These are phyloP conservation scores for Pseudomicrostroma phylloplanum DNA, from an alignment of 1,284 basidiomycete species.

Conservation along the genomic window DNA sequence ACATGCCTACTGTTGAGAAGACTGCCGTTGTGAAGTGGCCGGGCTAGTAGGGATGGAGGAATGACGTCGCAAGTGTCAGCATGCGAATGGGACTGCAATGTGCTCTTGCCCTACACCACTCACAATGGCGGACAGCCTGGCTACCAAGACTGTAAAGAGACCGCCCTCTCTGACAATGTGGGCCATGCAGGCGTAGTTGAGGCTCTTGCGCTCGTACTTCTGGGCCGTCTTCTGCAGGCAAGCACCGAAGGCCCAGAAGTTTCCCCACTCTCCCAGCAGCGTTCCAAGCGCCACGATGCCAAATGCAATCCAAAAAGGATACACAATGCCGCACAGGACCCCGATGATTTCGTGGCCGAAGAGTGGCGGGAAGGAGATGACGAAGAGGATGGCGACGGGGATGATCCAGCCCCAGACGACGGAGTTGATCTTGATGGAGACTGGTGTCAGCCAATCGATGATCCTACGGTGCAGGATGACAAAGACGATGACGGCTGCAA, in stretches of 20 bases:
- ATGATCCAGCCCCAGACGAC: conserved; percentile 67
- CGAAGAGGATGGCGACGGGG: conserved; percentile 70
- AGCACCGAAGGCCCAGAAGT: conserved; percentile 57
- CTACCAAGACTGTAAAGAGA: conserved; percentile 65
- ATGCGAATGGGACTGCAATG: no score
- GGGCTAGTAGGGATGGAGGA: conserved; percentile 51
- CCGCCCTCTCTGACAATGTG: conserved; percentile 71
- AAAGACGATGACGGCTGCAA: conserved; percentile 57
- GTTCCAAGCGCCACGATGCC: conserved; percentile 38
- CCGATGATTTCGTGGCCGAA: conserved; percentile 73
- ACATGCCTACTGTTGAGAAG: conserved; percentile 69
- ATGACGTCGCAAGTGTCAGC: no score
- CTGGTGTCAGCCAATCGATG: conserved; percentile 62
- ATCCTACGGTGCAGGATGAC: conserved; percentile 60
- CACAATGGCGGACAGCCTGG: conserved; percentile 66
- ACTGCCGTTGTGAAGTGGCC: conserved; percentile 62
- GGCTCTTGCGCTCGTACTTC: conserved; percentile 65
- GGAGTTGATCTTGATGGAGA: conserved; percentile 61
- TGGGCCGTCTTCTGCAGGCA: conserved; percentile 61
- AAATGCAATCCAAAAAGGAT: conserved; percentile 46
- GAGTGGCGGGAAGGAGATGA: conserved; percentile 56
- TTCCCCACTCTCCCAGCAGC: conserved; percentile 34
- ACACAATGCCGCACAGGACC: conserved; percentile 67
- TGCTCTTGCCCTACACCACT: no score
- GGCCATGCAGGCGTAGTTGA: conserved; percentile 70